Evolutionary conservation across 495 filamentous ascomycete species (phyloP), one percentile per base, ranked within the genome.

Genomic region (Letharia columbiana): DNA sequence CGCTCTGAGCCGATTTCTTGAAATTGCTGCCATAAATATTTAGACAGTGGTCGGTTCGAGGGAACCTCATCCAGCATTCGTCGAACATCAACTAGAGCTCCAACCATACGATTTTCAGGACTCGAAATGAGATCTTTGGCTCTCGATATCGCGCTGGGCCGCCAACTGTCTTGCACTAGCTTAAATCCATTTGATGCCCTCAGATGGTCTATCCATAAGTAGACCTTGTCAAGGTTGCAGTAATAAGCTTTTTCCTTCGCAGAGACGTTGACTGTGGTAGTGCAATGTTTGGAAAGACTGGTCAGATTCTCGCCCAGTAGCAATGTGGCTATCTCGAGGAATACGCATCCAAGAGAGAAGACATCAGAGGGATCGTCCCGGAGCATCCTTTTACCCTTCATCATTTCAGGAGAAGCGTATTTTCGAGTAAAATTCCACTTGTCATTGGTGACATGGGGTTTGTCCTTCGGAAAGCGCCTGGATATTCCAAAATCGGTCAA

Each of bases 401-500:
- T 62, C n/a, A n/a, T n/a, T 11, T 62, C 60, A 37, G 60, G 60
- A 45, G 60, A 62, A 33, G 60, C 60, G 35, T 62, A 62, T 15
- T 62, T 62, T 5, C 60, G 60, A 0, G 60, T 62, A n/a, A 62
- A 62, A 2, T 62, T 62, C 42, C 41, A 13, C 7, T 62, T 42
- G 18, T 62, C 17, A 12, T 64, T 57, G 4, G 62, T 64, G 42
- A 37, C 33, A 35, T 64, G 62, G 7, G 62, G 47, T 9, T 7
- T 33, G 66, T 78, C 63, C 13, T 71, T 74, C 58, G 75, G 68
- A 47, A 76, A 77, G 68, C 77, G 73, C 41, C 72, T 71, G 10
- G 78, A 75, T 18, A 79, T 73, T 0, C 80, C 78, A 68, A 82
- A 82, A 68, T 81, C 79, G 37, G 77, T 77, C 7, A 78, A 64